Evolutionary conservation across 306 rosid genomes (phyloP), one percentile per base, ranked within the genome.

Genomic region (Sesbania bispinosa): DNA sequence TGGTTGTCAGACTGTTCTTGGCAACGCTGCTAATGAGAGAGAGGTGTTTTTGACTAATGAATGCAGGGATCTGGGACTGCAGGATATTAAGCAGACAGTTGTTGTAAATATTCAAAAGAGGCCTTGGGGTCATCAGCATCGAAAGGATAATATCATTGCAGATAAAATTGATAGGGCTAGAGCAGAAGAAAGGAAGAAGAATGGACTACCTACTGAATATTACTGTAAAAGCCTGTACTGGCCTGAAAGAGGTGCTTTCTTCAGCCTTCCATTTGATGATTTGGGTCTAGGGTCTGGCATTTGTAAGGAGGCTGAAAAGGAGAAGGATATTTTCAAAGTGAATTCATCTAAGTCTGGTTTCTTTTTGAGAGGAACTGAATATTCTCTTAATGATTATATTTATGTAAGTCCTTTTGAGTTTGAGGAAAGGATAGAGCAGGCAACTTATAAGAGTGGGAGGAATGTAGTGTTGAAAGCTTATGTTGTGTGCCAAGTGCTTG

Each of bases 401-500:
- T 92, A 86, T 67, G 67, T 70, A 35, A 87, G 84, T 78, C 92
- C 92, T 18, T 68, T 70, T 67, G 76, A 82, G 26, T 87, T 89
- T 74, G 85, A 69, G 62, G 88, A 87, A 46, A 82, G 70, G 74
- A 36, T 53, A 62, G 96, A 80, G 58, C 75, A 62, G 24, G 92
- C 74, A 54, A 80, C 73, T 47, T 52, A 77, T 46, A 92, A 89
- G 76, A 80, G 84, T 74, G 90, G 97, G 41, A 86, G 96, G 78
- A 92, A 92, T 47, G 87, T 92, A 41, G 97, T 93, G 32, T 67
- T 92, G 82, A 87, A 74, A 78, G 74, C 97, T 60, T 87, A 79
- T 73, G 89, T 86, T 54, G 85, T 89, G 66, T 85, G 96, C 79
- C 90, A 89, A 74, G 47, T 87, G 73, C 71, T 85, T 53, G 88